Evolutionary conservation across 1,284 basidiomycete species (phyloP).

Genomic region (Fomitiporia mediterranea): DNA sequence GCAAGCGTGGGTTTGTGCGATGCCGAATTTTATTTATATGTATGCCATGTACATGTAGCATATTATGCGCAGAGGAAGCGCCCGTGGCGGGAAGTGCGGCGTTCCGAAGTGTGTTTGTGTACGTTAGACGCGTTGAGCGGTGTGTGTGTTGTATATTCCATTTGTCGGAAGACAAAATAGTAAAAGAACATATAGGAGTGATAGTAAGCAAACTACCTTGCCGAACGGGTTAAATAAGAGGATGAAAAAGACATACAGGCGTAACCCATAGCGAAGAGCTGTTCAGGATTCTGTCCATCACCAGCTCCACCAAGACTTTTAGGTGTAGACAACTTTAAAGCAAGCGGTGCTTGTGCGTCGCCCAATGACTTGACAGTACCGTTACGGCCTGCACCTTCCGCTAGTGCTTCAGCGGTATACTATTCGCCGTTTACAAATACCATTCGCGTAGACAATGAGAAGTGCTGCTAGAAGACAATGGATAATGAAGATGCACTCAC

Average conservation of each 20-base stretch:
- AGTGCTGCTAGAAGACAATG: neutral
- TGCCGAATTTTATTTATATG: no score
- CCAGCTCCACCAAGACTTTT: slow-evolving; percentile 52
- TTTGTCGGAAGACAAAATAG: neutral
- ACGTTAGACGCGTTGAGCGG: neutral
- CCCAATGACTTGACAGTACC: slow-evolving; percentile 43
- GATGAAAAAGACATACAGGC: slow-evolving; percentile 31
- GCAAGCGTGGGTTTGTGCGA: neutral
- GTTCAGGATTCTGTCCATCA: slow-evolving; percentile 56
- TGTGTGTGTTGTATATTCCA: neutral
- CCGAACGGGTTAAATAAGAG: neutral
- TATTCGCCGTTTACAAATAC: slow-evolving; percentile 23
- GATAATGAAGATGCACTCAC: neutral
- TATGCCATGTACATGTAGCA: no score
- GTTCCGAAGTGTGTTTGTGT: neutral
- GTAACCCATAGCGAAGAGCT: slow-evolving; percentile 62
- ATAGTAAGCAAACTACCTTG: neutral
- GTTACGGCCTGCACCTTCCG: slow-evolving; percentile 49
- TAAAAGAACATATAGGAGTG: neutral
- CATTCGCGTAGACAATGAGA: neutral
- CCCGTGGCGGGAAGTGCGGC: neutral
- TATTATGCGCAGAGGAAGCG: no score
- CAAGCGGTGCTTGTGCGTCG: slow-evolving; percentile 35
- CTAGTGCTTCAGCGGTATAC: slow-evolving; percentile 53
- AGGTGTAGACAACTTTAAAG: slow-evolving; percentile 45